Evolutionary conservation across 257 asterid genomes (phyloP), one percentile per base, ranked within the genome.

Genomic region (Ophiorrhiza pumila): DNA sequence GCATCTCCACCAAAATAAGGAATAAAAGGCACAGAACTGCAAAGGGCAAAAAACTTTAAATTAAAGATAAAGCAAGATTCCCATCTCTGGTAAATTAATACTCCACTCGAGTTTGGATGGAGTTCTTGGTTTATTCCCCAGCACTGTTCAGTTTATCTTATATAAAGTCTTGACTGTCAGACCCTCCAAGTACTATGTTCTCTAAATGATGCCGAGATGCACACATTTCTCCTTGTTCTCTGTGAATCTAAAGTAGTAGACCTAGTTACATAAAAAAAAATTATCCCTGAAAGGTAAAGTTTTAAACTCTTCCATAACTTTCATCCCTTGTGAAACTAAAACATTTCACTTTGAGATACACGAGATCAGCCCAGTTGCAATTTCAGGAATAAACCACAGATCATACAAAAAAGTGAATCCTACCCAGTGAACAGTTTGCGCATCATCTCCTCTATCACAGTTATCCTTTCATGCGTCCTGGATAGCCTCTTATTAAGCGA

Each of bases 401-500:
- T 37, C 35, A 15, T 25, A 35, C 60, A n/a, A 34, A 56, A 50
- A 46, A 57, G 23, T 47, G 37, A 25, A 64, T 49, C 78, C 25
- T 85, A 95, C 99, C 99, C 99, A 34, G 91, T 89, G 80, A 92
- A 92, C 65, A 89, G 77, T 84, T 90, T 95, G 71, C 94, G 91
- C 98, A 95, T 92, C 97, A 95, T 87, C 84, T 95, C 96, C 84
- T 92, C 98, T 81, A 87, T 71, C 65, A 86, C 68, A 56, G 97
- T 95, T 78, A 95, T 92, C 83, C 93, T 92, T 72, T 92, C 97
- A 78, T 95, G 99, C 17, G 94, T 83, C 72, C 25, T 58, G 61
- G 97, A 87, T 58, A 92, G 85, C 84, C 97, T 85, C 81, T 86
- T 87, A 70, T 89, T 77, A n/a, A 92, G 98, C 23, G 98, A 95